These are phyloP conservation scores for Alternaria postmessia DNA, from an alignment of 2,329 filamentous ascomycete species.

Conservation along the genomic window DNA sequence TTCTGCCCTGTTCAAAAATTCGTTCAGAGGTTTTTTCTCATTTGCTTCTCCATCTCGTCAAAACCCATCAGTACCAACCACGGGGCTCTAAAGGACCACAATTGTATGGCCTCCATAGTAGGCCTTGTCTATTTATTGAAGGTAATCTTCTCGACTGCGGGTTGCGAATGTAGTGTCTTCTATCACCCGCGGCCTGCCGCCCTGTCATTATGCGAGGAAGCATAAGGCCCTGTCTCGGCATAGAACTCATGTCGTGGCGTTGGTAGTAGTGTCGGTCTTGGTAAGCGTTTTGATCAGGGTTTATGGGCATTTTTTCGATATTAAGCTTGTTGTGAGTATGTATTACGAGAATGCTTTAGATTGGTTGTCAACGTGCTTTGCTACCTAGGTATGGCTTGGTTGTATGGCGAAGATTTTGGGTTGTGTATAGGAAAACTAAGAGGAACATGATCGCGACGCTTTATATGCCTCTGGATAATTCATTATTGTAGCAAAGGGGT, in stretches of 20 bases:
- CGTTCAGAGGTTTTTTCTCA: neutral
- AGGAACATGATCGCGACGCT: neutral
- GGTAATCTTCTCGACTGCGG: neutral
- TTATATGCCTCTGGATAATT: neutral
- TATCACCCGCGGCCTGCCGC: neutral
- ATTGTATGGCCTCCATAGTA: neutral
- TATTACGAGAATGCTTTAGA: neutral
- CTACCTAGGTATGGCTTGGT: neutral
- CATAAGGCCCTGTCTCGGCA: neutral
- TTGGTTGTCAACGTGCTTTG: neutral
- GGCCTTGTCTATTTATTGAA: neutral
- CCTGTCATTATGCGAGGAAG: neutral
- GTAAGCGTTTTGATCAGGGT: neutral
- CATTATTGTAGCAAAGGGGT: neutral
- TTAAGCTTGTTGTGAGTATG: neutral
- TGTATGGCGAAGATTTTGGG: neutral
- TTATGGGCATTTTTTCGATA: neutral
- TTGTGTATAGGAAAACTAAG: neutral
- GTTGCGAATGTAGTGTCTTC: neutral
- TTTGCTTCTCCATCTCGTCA: neutral
- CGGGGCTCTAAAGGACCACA: neutral
- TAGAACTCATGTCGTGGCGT: neutral
- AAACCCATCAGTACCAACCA: neutral
- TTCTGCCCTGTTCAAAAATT: neutral
- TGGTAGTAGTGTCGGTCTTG: neutral